phyloP scores from a whole-genome alignment of 257 asterid species.

The Handroanthus guayacan region DNA sequence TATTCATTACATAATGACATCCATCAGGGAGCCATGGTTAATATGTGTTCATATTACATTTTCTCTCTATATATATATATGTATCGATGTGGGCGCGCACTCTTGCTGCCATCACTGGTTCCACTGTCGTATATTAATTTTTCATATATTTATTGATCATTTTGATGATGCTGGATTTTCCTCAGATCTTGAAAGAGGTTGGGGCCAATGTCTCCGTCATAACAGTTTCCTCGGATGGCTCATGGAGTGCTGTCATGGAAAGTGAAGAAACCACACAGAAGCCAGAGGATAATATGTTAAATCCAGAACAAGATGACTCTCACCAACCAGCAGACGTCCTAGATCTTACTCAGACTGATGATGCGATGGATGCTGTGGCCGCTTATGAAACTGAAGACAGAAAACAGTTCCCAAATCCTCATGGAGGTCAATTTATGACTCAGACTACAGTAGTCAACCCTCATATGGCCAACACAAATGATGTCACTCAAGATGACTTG shows the following conservation, averaged over 20 bases:
- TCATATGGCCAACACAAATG: slow-evolving; percentile 23
- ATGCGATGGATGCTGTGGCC: slow-evolving; percentile 40
- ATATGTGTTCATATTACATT: background rate
- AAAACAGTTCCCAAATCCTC: slow-evolving; percentile 40
- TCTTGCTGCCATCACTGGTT: background rate
- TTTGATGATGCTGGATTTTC: slow-evolving; percentile 26
- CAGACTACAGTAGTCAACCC: slow-evolving; percentile 33
- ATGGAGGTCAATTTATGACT: slow-evolving; percentile 31
- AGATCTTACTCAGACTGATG: slow-evolving; percentile 72
- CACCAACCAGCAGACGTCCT: slow-evolving; percentile 48
- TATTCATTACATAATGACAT: background rate
- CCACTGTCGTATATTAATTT: background rate
- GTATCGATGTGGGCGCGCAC: background rate
- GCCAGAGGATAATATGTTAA: slow-evolving; percentile 45
- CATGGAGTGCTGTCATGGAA: slow-evolving; percentile 70
- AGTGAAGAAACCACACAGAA: slow-evolving; percentile 52
- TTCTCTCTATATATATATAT: background rate
- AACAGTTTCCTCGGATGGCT: slow-evolving; percentile 75
- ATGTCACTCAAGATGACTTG: slow-evolving; percentile 49
- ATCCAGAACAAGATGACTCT: slow-evolving; percentile 40
- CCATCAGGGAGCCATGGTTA: background rate
- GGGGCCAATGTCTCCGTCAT: slow-evolving; percentile 61
- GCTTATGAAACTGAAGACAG: slow-evolving; percentile 49
- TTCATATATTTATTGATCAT: background rate
- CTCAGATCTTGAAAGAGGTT: slow-evolving; percentile 78